Conservation (phyloP, 805 yeast species). For the Wickerhamiella cacticola region DNA sequence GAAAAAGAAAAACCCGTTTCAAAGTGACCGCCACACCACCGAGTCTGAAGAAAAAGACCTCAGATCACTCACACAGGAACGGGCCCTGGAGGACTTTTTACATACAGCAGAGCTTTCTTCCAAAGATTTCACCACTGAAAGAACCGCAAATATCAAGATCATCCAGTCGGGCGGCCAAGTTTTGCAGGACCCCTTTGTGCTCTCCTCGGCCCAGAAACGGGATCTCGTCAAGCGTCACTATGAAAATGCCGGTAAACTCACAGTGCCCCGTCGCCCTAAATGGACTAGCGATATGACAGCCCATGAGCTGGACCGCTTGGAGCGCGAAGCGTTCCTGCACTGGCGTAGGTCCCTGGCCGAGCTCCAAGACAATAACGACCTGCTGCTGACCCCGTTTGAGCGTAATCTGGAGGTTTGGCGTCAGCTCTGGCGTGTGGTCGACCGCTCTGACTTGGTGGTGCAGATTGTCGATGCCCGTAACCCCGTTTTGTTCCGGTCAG, state of each 20-base stretch:
- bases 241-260: conserved; percentile 43
- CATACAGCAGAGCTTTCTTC: conserved; percentile 93
- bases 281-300: conserved; percentile 70
- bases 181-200: conserved; percentile 42
- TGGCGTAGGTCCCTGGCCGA: conserved; percentile 90
- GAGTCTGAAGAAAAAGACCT: conserved; percentile 72
- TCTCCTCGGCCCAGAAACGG: conserved; percentile 55
- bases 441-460: conserved; percentile 83
- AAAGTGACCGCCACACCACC: conserved; percentile 70
- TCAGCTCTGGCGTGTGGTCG: conserved; percentile 96
- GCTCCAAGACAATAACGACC: conserved; percentile 71
- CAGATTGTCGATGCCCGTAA: conserved; percentile 97
- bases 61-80: conserved; percentile 89
- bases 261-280: conserved; percentile 83
- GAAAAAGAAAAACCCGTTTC: conserved; percentile 56
- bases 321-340: conserved; percentile 77
- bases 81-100: conserved; percentile 84
- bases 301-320: conserved; percentile 69
- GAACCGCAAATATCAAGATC: conserved; percentile 68
- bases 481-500: conserved; percentile 79
- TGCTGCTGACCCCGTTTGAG: conserved; percentile 89
- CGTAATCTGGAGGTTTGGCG: conserved; percentile 97
- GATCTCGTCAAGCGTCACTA: conserved; percentile 48
- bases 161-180: conserved; percentile 40
- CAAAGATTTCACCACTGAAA: conserved; percentile 91